Conservation (phyloP, 805 yeast genomes). For the Hanseniaspora taiwanica region DNA sequence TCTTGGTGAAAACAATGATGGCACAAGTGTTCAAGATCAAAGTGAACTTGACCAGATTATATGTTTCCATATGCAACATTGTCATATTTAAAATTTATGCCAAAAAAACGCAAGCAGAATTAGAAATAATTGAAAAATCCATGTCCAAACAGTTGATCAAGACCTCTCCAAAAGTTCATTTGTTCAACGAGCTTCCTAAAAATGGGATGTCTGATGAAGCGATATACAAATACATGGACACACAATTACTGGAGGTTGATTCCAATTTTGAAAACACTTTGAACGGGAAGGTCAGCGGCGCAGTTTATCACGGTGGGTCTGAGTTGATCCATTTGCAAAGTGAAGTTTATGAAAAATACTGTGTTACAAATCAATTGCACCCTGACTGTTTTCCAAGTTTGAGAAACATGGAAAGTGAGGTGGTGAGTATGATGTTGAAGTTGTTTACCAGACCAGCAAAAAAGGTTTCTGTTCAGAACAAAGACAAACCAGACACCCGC, state of each 20-base stretch:
- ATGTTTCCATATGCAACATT: background rate
- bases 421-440: conserved; percentile 77
- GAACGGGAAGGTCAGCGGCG: conserved; percentile 79
- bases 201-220: conserved; percentile 38
- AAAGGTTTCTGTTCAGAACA: background rate
- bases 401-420: conserved; percentile 91
- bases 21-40: too few species aligned
- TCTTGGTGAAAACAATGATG: too few species aligned
- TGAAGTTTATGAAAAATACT: conserved; percentile 57
- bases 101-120: background rate
- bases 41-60: too few species aligned
- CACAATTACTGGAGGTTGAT: conserved; percentile 4
- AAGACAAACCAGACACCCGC: background rate
- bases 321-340: conserved; percentile 64
- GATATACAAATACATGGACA: conserved; percentile 39
- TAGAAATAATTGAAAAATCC: background rate
- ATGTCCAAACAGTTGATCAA: background rate
- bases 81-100: background rate
- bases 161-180: background rate
- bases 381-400: conserved; percentile 97
- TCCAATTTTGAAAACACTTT: background rate
- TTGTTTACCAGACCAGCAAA: conserved; percentile 30
- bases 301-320: conserved; percentile 92
- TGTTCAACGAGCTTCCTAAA: conserved; percentile 34
- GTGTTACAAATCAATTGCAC: conserved; percentile 88